Percentiles rank a stretch among this genome's conserved stretches.
These are phyloP conservation scores for Celoporthe dispersa DNA, from an alignment of 2,329 filamentous ascomycete genomes.

Conservation along the genomic window DNA sequence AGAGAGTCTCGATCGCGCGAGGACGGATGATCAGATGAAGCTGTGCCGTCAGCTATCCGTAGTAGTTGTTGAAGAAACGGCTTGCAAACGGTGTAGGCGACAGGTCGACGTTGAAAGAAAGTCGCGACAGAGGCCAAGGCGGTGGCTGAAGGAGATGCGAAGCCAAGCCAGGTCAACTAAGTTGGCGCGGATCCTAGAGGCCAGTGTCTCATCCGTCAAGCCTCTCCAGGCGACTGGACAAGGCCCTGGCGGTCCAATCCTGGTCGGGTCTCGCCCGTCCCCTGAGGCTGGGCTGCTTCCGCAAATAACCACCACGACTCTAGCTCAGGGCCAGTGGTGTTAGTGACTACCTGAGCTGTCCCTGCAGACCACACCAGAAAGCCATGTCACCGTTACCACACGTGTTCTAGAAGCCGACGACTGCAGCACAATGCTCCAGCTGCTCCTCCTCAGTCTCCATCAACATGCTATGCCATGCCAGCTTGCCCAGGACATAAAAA, in stretches of 20 bases:
- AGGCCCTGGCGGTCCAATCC: not conserved
- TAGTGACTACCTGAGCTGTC: not conserved
- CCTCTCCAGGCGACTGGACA: slow-evolving; percentile 3
- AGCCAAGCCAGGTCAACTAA: not conserved
- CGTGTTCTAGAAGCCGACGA: not conserved
- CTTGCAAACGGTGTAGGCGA: not conserved
- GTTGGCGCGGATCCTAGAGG: slow-evolving; percentile 7
- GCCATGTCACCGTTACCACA: not conserved
- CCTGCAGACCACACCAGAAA: not conserved
- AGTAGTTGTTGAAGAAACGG: slow-evolving; percentile 1
- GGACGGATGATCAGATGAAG: slow-evolving; percentile 11
- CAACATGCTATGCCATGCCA: not conserved
- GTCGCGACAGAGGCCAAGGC: not conserved
- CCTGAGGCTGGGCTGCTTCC: slow-evolving; percentile 6
- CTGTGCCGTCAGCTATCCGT: slow-evolving; percentile 11
- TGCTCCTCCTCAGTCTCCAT: not conserved
- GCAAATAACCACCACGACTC: not conserved
- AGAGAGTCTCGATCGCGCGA: slow-evolving; percentile 1
- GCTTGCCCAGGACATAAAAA: not conserved
- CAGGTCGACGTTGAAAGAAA: slow-evolving; percentile 17
- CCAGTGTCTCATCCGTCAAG: slow-evolving; percentile 11
- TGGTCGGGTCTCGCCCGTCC: not conserved
- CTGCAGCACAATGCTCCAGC: not conserved
- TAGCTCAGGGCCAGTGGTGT: not conserved
- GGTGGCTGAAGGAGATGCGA: slow-evolving; percentile 12